A percentile compares a stretch with the other conserved stretches of the same genome.
phyloP scores from a whole-genome alignment of 495 filamentous ascomycete genomes.

The Penicillium canariense region DNA sequence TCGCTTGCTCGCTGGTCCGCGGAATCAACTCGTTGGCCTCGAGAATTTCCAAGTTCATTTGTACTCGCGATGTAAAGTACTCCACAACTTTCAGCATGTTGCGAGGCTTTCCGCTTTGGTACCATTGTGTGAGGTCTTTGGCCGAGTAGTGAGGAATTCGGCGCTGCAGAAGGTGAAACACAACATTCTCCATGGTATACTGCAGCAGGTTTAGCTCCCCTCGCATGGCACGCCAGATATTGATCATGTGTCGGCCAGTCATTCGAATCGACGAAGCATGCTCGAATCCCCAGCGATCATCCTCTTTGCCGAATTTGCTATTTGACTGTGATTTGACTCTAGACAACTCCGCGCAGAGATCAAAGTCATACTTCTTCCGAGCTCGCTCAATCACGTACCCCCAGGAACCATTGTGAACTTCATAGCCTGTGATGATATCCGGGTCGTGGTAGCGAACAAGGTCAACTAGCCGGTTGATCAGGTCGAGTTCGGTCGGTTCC shows the following conservation, averaged over 20 bases:
- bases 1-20: conserved; percentile 90
- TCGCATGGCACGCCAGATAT: conserved; percentile 95
- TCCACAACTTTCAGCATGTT: conserved; percentile 73
- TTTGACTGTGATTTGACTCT: conserved; percentile 79
- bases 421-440: conserved; percentile 92
- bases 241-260: conserved; percentile 93
- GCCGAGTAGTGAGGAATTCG: conserved; percentile 87
- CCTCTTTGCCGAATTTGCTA: conserved; percentile 79
- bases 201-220: conserved; percentile 85
- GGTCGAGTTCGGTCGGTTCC: conserved; percentile 76
- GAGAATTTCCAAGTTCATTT: conserved; percentile 84
- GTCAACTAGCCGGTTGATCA: conserved; percentile 79
- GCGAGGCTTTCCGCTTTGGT: conserved; percentile 60
- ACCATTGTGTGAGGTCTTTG: conserved; percentile 77
- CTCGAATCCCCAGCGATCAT: conserved; percentile 89
- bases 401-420: conserved; percentile 92
- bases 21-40: conserved; percentile 87
- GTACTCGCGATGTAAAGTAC: conserved; percentile 74
- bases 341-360: conserved; percentile 87
- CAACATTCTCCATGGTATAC: conserved; percentile 96
- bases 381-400: conserved; percentile 93
- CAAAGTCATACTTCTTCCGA: conserved; percentile 78
- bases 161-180: conserved; percentile 86
- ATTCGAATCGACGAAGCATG: conserved; percentile 83
- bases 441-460: conserved; percentile 83